Evolutionary conservation across 2,329 filamentous ascomycete species (phyloP).

Genomic region (Aureobasidium sp.): DNA sequence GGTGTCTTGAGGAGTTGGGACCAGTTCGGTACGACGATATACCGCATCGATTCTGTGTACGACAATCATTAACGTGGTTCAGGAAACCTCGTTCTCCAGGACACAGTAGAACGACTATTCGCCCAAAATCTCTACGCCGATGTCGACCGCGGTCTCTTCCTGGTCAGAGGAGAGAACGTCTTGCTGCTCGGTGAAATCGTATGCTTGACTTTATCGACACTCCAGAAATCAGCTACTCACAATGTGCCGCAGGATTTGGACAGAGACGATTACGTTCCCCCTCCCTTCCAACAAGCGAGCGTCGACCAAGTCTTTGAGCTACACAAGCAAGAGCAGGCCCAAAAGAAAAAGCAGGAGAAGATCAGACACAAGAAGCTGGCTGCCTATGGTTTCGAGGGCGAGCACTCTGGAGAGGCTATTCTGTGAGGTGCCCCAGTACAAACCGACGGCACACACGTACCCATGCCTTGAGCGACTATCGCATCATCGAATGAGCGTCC

Average conservation of each 20-base stretch:
- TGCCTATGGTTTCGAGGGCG: constrained; percentile 78
- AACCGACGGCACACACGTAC: neutral
- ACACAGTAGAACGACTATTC: constrained; percentile 84
- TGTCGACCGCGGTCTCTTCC: constrained; percentile 75
- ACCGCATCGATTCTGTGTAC: too few relatives aligned
- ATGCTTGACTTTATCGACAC: constrained; percentile 21
- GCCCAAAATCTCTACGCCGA: constrained; percentile 71
- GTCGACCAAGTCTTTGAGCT: constrained; percentile 63
- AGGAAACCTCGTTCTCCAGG: constrained; percentile 94
- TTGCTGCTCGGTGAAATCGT: constrained; percentile 85
- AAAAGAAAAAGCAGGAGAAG: constrained; percentile 69
- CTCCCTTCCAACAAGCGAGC: constrained; percentile 60
- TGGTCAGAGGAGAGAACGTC: constrained; percentile 96
- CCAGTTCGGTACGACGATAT: constrained; percentile 70
- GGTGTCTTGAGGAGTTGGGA: constrained; percentile 94
- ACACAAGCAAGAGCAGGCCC: constrained; percentile 62
- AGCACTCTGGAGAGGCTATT: constrained; percentile 69
- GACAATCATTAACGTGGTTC: constrained; percentile 9
- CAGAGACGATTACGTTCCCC: constrained; percentile 80
- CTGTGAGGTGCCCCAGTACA: constrained; percentile 41
- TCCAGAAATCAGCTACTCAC: neutral
- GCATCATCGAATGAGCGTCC: neutral
- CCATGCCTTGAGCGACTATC: neutral
- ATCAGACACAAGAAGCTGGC: constrained; percentile 62
- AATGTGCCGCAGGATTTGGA: constrained; percentile 65